phyloP scores from a whole-genome alignment of 1,284 basidiomycete genomes.

The Leccinum subfulvum region DNA sequence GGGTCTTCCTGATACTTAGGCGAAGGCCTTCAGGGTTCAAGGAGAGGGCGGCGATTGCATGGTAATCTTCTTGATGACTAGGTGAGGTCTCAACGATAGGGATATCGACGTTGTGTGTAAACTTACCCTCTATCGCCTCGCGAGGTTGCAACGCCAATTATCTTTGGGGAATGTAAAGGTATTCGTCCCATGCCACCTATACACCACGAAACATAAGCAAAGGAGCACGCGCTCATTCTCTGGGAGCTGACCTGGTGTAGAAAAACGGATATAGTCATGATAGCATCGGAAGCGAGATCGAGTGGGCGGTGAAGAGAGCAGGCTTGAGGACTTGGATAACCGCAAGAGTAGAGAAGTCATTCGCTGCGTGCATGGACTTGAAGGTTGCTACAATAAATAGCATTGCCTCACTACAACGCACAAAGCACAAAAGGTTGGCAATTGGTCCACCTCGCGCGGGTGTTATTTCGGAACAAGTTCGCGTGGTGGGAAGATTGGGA shows the following conservation, averaged over 20 bases:
- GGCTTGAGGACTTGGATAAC: slow-evolving; percentile 20
- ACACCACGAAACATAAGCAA: background rate
- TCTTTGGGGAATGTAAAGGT: slow-evolving; percentile 51
- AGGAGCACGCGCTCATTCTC: background rate
- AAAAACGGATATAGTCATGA: slow-evolving; percentile 69
- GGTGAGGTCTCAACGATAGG: slow-evolving; percentile 16
- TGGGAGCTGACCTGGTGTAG: slow-evolving; percentile 48
- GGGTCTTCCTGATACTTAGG: slow-evolving; percentile 57
- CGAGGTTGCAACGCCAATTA: slow-evolving; percentile 75
- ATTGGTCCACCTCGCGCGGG: slow-evolving; percentile 10
- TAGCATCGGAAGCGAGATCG: slow-evolving; percentile 36
- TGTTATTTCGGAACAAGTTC: slow-evolving; percentile 1
- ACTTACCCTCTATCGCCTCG: slow-evolving; percentile 71
- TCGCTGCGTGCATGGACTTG: slow-evolving; percentile 27
- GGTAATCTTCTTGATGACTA: slow-evolving; percentile 84
- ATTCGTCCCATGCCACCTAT: slow-evolving; percentile 51
- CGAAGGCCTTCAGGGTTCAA: slow-evolving; percentile 73
- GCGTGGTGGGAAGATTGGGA: slow-evolving; percentile 22
- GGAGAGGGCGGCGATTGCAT: slow-evolving; percentile 71
- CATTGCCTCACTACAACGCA: slow-evolving; percentile 27
- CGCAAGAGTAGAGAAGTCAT: slow-evolving; percentile 28
- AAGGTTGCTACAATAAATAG: slow-evolving; percentile 18
- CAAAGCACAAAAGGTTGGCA: slow-evolving; percentile 7
- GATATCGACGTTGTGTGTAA: background rate
- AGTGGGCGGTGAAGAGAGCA: slow-evolving; percentile 2